These are phyloP conservation scores for Posidonia oceanica DNA, from an alignment of 116 monocot genomes.

Conservation along the genomic window DNA sequence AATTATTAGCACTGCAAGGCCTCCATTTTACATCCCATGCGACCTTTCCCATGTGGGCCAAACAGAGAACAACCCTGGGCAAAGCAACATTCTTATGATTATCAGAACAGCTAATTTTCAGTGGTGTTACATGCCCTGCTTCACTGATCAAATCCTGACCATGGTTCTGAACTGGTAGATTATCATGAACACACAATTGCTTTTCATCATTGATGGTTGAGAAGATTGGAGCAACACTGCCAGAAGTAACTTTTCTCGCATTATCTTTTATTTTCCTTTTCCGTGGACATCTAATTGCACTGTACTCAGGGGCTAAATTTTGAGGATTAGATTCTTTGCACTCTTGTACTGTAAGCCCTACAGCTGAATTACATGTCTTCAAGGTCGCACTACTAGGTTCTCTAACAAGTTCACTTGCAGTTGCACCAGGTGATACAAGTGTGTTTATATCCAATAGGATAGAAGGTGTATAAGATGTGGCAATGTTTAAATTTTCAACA, in stretches of 20 bases:
- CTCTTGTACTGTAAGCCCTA: not conserved
- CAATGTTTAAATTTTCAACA: not conserved
- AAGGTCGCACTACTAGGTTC: not conserved
- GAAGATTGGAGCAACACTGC: not conserved
- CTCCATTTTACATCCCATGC: constrained; percentile 99
- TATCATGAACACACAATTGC: not conserved
- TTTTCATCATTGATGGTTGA: constrained; percentile 1
- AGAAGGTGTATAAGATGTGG: not conserved
- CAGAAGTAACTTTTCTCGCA: not conserved
- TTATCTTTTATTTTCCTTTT: not conserved
- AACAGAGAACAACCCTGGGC: constrained; percentile 56
- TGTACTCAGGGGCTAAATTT: not conserved
- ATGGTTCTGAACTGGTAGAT: not conserved
- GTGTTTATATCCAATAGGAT: not conserved
- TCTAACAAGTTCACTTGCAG: not conserved
- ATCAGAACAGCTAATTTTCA: not conserved
- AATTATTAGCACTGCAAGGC: constrained; percentile 21
- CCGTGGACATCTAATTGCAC: not conserved
- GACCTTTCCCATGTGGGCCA: constrained; percentile 91
- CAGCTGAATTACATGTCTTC: not conserved
- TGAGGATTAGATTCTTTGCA: not conserved
- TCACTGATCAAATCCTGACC: not conserved
- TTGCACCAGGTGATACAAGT: not conserved
- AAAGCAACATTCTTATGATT: constrained; percentile 28
- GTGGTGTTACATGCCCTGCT: not conserved